phyloP scores from a whole-genome alignment of 2,329 filamentous ascomycete genomes.

The Calonectria fujianensis region DNA sequence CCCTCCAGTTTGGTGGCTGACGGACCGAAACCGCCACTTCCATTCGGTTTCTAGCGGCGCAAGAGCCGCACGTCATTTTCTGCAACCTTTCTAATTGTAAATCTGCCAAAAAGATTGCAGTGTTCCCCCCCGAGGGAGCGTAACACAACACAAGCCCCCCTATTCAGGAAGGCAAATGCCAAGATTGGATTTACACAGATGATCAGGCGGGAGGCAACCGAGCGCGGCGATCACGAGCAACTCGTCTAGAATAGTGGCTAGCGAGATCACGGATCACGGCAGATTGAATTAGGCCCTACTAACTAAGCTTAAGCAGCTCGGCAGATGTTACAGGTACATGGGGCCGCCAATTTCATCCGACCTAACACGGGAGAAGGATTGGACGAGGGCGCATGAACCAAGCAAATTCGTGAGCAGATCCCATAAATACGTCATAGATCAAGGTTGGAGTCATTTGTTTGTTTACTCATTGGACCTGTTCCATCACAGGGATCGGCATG shows the following conservation, averaged over 20 bases:
- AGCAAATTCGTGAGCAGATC: neutral
- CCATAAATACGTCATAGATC: neutral
- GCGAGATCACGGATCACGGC: neutral
- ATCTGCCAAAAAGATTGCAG: neutral
- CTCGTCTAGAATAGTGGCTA: neutral
- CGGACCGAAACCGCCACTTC: neutral
- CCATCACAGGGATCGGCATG: too few species aligned
- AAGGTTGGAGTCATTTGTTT: neutral
- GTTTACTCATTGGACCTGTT: neutral
- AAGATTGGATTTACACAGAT: neutral
- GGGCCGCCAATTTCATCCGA: neutral
- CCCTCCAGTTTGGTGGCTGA: too few species aligned
- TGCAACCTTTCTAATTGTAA: neutral
- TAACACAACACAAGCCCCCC: neutral
- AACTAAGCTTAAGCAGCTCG: neutral
- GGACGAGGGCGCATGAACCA: neutral
- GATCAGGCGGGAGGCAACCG: neutral
- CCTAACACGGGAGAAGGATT: neutral
- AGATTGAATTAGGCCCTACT: neutral
- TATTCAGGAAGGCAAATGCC: neutral
- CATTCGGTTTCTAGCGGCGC: neutral
- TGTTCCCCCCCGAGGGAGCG: neutral
- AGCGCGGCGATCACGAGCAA: neutral
- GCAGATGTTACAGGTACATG: neutral
- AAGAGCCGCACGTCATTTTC: neutral